Base-by-base conservation (phyloP, 768 basidiomycete species). In the Pulveroboletus sp. region DNA sequence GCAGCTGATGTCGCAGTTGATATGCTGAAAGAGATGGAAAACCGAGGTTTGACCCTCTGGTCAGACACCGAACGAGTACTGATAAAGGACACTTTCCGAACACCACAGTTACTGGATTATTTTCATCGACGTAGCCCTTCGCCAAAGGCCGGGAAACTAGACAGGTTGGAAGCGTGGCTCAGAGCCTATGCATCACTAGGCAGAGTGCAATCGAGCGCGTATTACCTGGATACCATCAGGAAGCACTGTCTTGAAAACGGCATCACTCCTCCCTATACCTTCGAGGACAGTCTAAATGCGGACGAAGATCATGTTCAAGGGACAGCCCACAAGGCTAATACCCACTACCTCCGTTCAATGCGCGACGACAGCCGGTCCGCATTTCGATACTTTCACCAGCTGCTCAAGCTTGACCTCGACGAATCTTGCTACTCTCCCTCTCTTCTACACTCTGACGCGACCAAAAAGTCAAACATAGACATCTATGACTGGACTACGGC, bases 61-160 rank as follows among this genome's bases (percentile, higher is more conserved):
- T 53, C 67, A 4, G 55, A 68, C 13, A 80, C 79, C 0, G 79
- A 78, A 53, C 56, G 69, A 8, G 57, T 65, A 0, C 66, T 84
- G 0, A 71, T 82, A 38, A 68, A 68, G 35, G 76, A 82, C 55
- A 72, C 75, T 0, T 78, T 78, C 50, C 69, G 81, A 32, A 75
- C 76, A 0, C 60, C 77, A 1, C 73, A 78, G 39, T 65, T 85
- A 45, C 69, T 80, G 13, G 73, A 74, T 37, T 69, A 69, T 32
- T 66, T 85, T 17, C 75, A 67, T 12, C 55, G 46, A 4, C 62
- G 39, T 11, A 5, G 34, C 27, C 5, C 19, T 11, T 27, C 33
- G 17, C 19, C 13, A 6, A 42, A 37, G 13, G 13, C 17, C 6
- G 35, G 40, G 38, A 51, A 42, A 16, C 40, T 14, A 39, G 39